phyloP scores from a whole-genome alignment of 2,329 filamentous ascomycete genomes.

The Biscogniauxia marginata region DNA sequence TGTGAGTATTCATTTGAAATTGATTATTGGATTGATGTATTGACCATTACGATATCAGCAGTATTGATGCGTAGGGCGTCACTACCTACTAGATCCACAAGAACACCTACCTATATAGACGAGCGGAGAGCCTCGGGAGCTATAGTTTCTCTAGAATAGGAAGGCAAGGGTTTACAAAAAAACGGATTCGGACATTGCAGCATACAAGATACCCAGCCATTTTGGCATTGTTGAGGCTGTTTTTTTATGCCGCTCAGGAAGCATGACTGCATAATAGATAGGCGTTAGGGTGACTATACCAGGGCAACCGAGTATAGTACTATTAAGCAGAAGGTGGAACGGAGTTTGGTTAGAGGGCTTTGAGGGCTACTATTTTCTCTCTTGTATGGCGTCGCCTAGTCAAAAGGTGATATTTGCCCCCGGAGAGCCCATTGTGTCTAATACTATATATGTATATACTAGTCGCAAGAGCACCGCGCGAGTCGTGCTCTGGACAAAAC shows the following conservation, averaged over 20 bases:
- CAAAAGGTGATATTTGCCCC: not conserved
- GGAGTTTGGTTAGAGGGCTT: not conserved
- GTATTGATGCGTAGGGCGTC: not conserved
- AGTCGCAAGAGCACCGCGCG: not conserved
- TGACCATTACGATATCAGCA: not conserved
- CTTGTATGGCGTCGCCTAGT: not conserved
- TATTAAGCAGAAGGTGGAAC: not conserved
- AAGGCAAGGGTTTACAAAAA: not conserved
- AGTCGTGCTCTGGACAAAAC: not conserved
- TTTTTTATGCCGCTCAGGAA: not conserved
- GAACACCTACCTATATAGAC: not conserved
- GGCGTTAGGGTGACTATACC: not conserved
- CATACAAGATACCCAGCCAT: not conserved
- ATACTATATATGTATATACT: not conserved
- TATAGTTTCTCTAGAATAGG: not conserved
- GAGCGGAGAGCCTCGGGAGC: not conserved
- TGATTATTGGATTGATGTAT: not conserved
- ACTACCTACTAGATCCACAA: not conserved
- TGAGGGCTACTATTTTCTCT: not conserved
- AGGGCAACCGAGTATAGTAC: not conserved
- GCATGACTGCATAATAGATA: constrained; percentile 1
- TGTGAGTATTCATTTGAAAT: not conserved
- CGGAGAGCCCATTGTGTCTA: not conserved
- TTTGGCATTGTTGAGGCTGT: not conserved
- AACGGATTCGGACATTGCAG: not conserved